These are phyloP conservation scores for Ophiostoma perfectum DNA, from an alignment of 2,329 filamentous ascomycete species.

Conservation along the genomic window DNA sequence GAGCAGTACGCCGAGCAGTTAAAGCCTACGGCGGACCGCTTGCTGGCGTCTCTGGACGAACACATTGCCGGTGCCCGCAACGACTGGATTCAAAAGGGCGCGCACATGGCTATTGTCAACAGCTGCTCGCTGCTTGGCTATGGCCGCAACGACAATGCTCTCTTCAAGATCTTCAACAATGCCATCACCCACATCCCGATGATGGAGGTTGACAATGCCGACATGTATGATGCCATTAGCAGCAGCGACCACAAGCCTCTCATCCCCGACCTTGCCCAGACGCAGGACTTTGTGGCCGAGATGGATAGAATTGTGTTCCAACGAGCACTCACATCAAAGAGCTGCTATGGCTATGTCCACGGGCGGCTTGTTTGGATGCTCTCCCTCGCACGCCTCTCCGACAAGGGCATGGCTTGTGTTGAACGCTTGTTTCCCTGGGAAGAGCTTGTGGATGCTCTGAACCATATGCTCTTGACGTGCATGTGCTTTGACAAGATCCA, in stretches of 20 bases:
- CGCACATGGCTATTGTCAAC: slow-evolving; percentile 54
- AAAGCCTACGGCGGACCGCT: slow-evolving; percentile 40
- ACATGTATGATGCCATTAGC: neutral
- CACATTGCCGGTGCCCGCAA: slow-evolving; percentile 50
- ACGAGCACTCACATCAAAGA: slow-evolving; percentile 43
- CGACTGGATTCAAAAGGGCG: slow-evolving; percentile 49
- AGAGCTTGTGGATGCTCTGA: slow-evolving; percentile 37
- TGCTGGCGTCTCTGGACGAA: slow-evolving; percentile 49
- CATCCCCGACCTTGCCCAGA: neutral
- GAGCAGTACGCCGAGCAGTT: neutral
- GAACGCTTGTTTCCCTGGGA: slow-evolving; percentile 40
- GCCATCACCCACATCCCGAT: slow-evolving; percentile 5
- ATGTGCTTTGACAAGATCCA: slow-evolving; percentile 36
- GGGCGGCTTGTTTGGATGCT: slow-evolving; percentile 55
- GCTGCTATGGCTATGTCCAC: slow-evolving; percentile 59
- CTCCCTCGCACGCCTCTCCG: slow-evolving; percentile 38
- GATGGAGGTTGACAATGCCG: neutral
- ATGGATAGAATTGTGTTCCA: slow-evolving; percentile 46
- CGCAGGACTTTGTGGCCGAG: slow-evolving; percentile 35
- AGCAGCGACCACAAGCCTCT: neutral
- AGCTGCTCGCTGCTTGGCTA: slow-evolving; percentile 50
- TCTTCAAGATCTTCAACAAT: slow-evolving; percentile 35
- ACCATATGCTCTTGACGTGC: slow-evolving; percentile 32
- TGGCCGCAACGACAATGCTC: slow-evolving; percentile 44
- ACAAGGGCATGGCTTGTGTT: slow-evolving; percentile 41